A percentile compares a stretch with the other conserved stretches of the same genome.
Evolutionary conservation across 2,329 filamentous ascomycete genomes (phyloP).

Genomic region (Pseudogymnoascus sp.): DNA sequence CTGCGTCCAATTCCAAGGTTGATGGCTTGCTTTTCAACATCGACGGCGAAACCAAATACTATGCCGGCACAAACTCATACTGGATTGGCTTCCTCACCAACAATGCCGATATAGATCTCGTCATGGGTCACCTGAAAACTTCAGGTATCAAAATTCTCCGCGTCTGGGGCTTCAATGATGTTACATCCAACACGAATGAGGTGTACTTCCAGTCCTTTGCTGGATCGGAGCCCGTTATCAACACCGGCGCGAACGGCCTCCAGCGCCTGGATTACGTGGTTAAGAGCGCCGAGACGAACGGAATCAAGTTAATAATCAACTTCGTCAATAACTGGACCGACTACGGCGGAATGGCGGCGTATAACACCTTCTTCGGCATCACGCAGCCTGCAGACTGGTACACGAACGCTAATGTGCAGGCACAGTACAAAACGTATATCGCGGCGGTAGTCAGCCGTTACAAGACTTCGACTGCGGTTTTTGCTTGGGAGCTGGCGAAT

Average conservation of each 20-base stretch:
- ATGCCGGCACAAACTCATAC: constrained; percentile 46
- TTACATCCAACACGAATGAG: constrained; percentile 27
- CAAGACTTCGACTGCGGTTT: constrained; percentile 48
- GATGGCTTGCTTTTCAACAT: constrained; percentile 30
- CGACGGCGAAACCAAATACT: constrained; percentile 37
- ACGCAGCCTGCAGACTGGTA: constrained; percentile 44
- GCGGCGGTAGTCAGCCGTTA: constrained; percentile 52
- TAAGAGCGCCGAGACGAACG: constrained; percentile 46
- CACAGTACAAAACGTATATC: constrained; percentile 53
- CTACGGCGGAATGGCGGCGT: constrained; percentile 56
- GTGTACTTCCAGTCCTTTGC: constrained; percentile 17
- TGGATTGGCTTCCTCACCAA: constrained; percentile 45
- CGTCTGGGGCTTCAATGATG: constrained; percentile 55
- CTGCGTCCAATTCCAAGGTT: constrained; percentile 7
- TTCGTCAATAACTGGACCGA: constrained; percentile 65
- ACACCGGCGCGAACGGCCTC: constrained; percentile 55
- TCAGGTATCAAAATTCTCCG: constrained; percentile 50
- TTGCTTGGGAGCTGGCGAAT: constrained; percentile 63
- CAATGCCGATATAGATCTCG: constrained; percentile 43
- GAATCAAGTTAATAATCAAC: constrained; percentile 56
- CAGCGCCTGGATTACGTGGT: constrained; percentile 59
- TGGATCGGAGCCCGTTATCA: constrained; percentile 46
- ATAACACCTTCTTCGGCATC: constrained; percentile 47
- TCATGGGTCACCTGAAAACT: constrained; percentile 38
- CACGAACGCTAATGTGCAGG: constrained; percentile 42